A percentile compares a stretch with the other conserved stretches of the same genome.
These are phyloP conservation scores for Rutidosis leptorrhynchoides DNA, from an alignment of 129 eudicot species.

Conservation along the genomic window DNA sequence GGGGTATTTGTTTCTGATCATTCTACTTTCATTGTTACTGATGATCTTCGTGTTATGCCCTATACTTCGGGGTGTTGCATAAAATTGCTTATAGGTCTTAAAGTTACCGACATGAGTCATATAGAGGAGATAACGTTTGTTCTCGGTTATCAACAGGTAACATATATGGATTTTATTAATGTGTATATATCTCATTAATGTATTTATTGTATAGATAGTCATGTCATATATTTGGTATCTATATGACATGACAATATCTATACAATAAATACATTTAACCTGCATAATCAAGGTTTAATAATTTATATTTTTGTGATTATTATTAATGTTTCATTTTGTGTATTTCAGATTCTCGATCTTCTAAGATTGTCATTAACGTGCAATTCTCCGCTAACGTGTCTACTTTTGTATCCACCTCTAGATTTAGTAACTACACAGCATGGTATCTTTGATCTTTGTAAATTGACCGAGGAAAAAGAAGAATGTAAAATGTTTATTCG, in stretches of 20 bases:
- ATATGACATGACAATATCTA: too few species aligned
- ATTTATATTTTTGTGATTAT: not conserved
- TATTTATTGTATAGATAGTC: too few species aligned
- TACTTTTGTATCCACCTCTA: not conserved
- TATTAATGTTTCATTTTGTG: not conserved
- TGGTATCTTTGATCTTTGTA: not conserved
- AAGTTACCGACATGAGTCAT: conserved; percentile 2
- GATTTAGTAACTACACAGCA: not conserved
- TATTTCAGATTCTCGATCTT: conserved; percentile 11
- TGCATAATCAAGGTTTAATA: too few species aligned
- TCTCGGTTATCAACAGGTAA: conserved; percentile 17
- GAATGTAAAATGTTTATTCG: conserved; percentile 1
- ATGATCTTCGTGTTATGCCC: conserved; percentile 30
- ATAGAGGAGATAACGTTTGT: conserved; percentile 7
- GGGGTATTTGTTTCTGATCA: conserved; percentile 27
- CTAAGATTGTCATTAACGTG: not conserved
- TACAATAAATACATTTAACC: too few species aligned
- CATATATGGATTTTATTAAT: too few species aligned
- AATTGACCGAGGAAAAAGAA: too few species aligned
- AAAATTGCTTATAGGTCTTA: conserved; percentile 9
- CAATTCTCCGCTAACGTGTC: conserved; percentile 5
- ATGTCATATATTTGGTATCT: too few species aligned
- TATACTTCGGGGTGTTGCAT: not conserved
- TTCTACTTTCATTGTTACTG: conserved; percentile 15
- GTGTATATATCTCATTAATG: too few species aligned